Percentiles rank a stretch among this genome's conserved stretches.
Conservation (phyloP, 352 stramenopile species). For the Phytophthora kernoviae region DNA sequence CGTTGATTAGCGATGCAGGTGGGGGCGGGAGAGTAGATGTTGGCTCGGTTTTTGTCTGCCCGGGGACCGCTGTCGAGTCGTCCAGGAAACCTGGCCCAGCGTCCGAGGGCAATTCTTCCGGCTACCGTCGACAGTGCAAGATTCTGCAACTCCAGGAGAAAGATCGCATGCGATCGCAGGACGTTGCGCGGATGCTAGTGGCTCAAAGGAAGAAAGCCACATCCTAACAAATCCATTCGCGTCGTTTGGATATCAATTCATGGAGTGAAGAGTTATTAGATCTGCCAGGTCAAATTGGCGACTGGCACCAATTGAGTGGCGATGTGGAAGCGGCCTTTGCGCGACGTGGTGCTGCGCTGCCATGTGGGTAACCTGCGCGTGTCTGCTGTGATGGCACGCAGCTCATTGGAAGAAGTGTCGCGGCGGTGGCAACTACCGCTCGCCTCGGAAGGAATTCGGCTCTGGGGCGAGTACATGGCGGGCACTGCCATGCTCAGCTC, state of each 20-base stretch:
- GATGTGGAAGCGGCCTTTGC: constrained; percentile 61
- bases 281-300: neutral
- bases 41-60: constrained; percentile 26
- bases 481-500: constrained; percentile 85
- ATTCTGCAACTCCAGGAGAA: constrained; percentile 71
- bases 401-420: constrained; percentile 56
- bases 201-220: constrained; percentile 57
- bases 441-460: constrained; percentile 45
- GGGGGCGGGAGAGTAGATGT: constrained; percentile 24
- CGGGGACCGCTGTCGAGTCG: neutral
- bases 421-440: constrained; percentile 60
- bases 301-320: constrained; percentile 4
- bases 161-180: constrained; percentile 57
- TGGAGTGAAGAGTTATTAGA: neutral
- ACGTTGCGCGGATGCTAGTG: constrained; percentile 48
- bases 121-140: constrained; percentile 48
- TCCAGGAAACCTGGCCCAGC: constrained; percentile 12
- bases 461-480: constrained; percentile 90
- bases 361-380: constrained; percentile 86
- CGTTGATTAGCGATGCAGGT: constrained; percentile 6
- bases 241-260: neutral
- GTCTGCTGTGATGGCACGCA: constrained; percentile 71
- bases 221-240: constrained; percentile 23
- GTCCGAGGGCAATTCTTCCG: constrained; percentile 18
- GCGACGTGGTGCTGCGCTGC: constrained; percentile 71